Base-by-base conservation (phyloP, 345 rosid species). In the Eucalyptus cladocalyx region DNA sequence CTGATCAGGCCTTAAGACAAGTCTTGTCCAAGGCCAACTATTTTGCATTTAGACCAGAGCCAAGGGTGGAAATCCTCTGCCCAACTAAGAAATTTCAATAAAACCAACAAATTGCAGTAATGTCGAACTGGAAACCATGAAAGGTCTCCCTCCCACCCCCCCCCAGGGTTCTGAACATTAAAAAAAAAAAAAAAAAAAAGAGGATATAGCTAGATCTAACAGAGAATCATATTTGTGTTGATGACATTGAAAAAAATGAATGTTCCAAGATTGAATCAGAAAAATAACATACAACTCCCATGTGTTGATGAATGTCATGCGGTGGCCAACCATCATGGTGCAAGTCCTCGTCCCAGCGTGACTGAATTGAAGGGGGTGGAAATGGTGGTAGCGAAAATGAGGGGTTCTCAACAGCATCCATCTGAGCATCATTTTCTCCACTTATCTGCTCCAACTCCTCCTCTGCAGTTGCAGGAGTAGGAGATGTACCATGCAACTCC, bases 261-360 rank as follows among this genome's bases (percentile, higher is more conserved):
- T n/a, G 42, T 34, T 48, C 43, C 42, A 72, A 26, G 72, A 47
- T 34, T 30, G 21, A 58, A 37, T 76, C 49, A 60, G 86, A 50
- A 88, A 90, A 89, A 86, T 69, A 47, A 93, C 95, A 45, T 91
- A 97, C 99, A 88, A 96, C 94, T 91, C 99, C 98, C 83, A 94
- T 89, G 89, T 89, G 96, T n/a, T 94, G 96, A 89, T 95, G 96
- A 92, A 95, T 67, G 89, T 94, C 97, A 89, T 90, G 94, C 80
- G 91, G 94, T 18, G 95, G 93, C 98, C 99, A 97, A 91, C 81
- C 88, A 89, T 91, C 92, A 90, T 88, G 93, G 87, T 92, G 92
- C 54, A 92, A 91, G 40, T 93, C 95, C 58, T 93, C 94, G 80
- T 95, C 97, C 99, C 99, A 97, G 67, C 92, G 91, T 21, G 93